Evolutionary conservation across 225 moss, liverwort and hornwort genomes (phyloP), one percentile per base, ranked within the genome.

Genomic region (Climacium dendroides): DNA sequence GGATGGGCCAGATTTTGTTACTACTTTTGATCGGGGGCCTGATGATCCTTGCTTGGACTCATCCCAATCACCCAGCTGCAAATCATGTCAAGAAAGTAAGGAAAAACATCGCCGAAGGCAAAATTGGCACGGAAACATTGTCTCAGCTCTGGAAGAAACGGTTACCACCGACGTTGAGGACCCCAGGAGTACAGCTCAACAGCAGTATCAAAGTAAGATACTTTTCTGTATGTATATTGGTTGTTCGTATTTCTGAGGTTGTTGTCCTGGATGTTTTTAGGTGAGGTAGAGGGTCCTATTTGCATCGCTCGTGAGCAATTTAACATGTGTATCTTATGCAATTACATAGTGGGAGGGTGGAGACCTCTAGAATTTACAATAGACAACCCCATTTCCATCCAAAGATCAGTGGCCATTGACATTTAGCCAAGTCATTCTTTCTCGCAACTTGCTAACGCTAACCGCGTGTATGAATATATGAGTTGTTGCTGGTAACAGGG

Each of bases 1-100:
- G 97, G 64, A 90, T 94, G 67, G 98, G 97, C 54, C 96, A 96
- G 79, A 73, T 99, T 48, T 75, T 99, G 82, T 89, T 90, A 34
- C 71, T 95, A 43, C 84, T 95, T 30, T 85, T 99, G 80, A 85
- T 96, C 50, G 87, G 91, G 71, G 97, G 97, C 32, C 89, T 99
- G 37, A 91, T 94, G 90, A 92, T 93, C 84, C 61, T 99, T 70
- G 93, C 92, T 29, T 84, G 93, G 77, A 95, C 93, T 74, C 90
- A 89, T 74, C 87, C 95, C 90, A 88, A 93, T 70, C 91, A 89
- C 75, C 74, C 93, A 87, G 64, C 86, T 87, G 64, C 88, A 53
- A 79, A 75, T 85, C 89, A 79, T 55, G 90, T 92, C 6, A 90
- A 85, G 74, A 89, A 91, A 86, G 74, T 90, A 19, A 88, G 86